Evolutionary conservation across 2,329 filamentous ascomycete genomes (phyloP).

Genomic region (Alternaria dauci): DNA sequence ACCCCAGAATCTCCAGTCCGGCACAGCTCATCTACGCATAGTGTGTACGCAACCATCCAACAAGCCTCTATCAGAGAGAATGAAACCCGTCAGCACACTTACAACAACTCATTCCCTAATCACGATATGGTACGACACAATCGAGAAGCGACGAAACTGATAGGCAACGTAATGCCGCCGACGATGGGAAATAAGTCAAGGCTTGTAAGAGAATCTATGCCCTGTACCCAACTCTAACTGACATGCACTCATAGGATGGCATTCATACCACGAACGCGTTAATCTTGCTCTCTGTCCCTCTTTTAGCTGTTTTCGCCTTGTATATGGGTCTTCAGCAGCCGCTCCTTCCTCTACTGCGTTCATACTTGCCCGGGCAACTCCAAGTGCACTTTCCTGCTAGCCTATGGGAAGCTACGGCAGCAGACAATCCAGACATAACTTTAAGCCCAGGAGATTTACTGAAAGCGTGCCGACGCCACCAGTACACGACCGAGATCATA

Average conservation of each 20-base stretch:
- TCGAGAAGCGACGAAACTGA: not conserved
- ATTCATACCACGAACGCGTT: not conserved
- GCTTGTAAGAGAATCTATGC: not conserved
- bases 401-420: not conserved
- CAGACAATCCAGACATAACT: not conserved
- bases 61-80: not conserved
- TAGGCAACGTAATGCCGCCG: not conserved
- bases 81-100: not conserved
- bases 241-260: not conserved
- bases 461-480: constrained; percentile 27
- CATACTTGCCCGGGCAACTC: constrained; percentile 12
- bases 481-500: constrained; percentile 39
- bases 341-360: constrained; percentile 10
- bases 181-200: not conserved
- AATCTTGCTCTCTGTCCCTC: not conserved
- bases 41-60: not conserved
- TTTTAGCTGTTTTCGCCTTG: not conserved
- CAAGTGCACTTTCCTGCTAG: constrained; percentile 11
- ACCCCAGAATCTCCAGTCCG: not conserved
- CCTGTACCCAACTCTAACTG: not conserved
- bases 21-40: not conserved
- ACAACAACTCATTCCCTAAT: not conserved
- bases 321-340: not conserved
- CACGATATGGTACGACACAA: not conserved
- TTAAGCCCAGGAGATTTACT: not conserved